A percentile compares a stretch with the other conserved stretches of the same genome.
Conservation (phyloP, 257 asterid species). For the Schizonepeta tenuifolia region DNA sequence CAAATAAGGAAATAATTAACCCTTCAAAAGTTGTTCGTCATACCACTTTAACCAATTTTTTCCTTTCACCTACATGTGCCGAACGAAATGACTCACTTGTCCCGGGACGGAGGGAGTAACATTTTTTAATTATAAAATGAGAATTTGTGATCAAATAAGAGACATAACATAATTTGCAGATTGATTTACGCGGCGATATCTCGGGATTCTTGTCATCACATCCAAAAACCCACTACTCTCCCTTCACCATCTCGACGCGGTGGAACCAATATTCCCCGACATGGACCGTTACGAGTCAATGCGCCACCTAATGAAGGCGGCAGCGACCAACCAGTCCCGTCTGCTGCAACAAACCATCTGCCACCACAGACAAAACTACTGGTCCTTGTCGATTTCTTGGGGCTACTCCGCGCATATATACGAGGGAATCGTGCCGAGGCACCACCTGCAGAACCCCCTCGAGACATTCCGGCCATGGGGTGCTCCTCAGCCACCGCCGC, state of each 20-base stretch:
- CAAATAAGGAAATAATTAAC: too few species aligned
- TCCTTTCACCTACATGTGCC: too few species aligned
- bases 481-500: conserved; percentile 38
- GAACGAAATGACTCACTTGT: too few species aligned
- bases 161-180: too few species aligned
- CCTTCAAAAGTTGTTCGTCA: too few species aligned
- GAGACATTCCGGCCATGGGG: conserved; percentile 56
- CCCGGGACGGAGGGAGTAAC: too few species aligned
- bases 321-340: conserved; percentile 61
- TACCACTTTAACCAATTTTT: too few species aligned
- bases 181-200: too few species aligned
- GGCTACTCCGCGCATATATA: conserved; percentile 75
- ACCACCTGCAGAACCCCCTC: conserved; percentile 57
- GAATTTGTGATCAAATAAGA: too few species aligned
- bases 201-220: conserved; percentile 49
- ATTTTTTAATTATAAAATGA: too few species aligned
- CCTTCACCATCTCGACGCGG: conserved; percentile 72
- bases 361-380: conserved; percentile 46
- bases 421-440: conserved; percentile 57
- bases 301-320: conserved; percentile 79
- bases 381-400: conserved; percentile 85
- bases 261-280: conserved; percentile 66
- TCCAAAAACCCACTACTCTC: conserved; percentile 62
- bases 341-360: conserved; percentile 77
- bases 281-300: conserved; percentile 53